phyloP scores from a whole-genome alignment of 176 grass and related monocot species.

The Coix lacrymajobi region DNA sequence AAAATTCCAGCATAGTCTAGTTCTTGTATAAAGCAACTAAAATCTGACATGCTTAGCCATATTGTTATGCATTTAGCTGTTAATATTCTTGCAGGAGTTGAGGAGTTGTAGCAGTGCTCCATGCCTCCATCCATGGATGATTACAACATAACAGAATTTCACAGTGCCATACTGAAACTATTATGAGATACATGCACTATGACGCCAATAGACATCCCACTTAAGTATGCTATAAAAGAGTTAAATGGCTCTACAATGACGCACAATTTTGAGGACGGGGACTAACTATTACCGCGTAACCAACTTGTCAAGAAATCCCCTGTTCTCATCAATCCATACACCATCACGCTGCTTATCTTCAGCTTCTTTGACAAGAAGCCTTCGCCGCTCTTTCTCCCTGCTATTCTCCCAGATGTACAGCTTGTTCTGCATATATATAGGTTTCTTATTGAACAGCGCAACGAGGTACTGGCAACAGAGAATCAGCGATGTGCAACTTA shows the following conservation, averaged over 20 bases:
- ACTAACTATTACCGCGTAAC: slow-evolving; percentile 38
- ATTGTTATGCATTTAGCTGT: not conserved
- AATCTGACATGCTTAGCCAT: not conserved
- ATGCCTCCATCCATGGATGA: not conserved
- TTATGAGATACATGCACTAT: not conserved
- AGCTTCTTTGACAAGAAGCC: slow-evolving; percentile 76
- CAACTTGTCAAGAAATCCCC: slow-evolving; percentile 65
- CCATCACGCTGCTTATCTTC: slow-evolving; percentile 70
- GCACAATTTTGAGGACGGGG: not conserved
- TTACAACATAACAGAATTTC: not conserved
- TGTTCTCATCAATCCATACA: slow-evolving; percentile 81
- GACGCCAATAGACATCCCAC: not conserved
- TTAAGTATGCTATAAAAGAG: not conserved
- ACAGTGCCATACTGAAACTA: not conserved
- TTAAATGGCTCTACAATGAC: not conserved
- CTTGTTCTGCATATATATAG: slow-evolving; percentile 36
- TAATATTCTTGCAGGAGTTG: not conserved
- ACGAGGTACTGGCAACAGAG: not conserved
- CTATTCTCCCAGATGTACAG: slow-evolving; percentile 68
- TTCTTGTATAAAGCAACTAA: not conserved
- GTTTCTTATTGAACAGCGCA: not conserved
- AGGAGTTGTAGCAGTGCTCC: not conserved
- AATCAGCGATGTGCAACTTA: slow-evolving; percentile 11
- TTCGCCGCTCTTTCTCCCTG: slow-evolving; percentile 63
- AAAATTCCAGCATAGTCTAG: not conserved